Conservation (phyloP, 108 stramenopile species). For the Nannochloropsis salina region DNA sequence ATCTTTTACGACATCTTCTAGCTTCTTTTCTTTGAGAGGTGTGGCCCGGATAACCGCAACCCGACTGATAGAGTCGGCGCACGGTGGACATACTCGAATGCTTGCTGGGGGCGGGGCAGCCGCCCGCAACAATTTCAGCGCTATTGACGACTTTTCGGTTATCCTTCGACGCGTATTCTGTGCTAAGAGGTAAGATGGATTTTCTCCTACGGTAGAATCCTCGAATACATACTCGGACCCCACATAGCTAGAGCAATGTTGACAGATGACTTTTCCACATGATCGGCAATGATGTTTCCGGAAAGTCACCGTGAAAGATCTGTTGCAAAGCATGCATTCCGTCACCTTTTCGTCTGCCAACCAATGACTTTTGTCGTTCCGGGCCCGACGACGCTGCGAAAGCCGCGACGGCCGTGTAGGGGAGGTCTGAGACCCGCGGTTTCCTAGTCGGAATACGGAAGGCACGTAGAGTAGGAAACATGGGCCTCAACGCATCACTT, state of each 20-base stretch:
- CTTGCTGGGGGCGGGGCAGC: background rate
- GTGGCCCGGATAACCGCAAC: background rate
- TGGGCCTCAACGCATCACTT: too few relatives aligned
- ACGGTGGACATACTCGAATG: background rate
- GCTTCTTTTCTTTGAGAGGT: background rate
- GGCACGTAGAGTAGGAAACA: too few relatives aligned
- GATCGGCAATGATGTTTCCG: background rate
- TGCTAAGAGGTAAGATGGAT: background rate
- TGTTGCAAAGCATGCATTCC: background rate
- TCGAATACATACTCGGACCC: background rate
- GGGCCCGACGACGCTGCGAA: background rate
- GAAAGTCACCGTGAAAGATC: background rate
- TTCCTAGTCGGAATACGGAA: too few relatives aligned
- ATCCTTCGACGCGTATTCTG: too few relatives aligned
- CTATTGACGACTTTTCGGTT: too few relatives aligned
- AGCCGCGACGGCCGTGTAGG: background rate
- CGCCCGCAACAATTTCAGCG: background rate
- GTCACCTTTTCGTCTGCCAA: background rate
- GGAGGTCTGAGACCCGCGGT: too few relatives aligned
- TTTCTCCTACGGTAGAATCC: background rate
- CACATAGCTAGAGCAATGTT: background rate
- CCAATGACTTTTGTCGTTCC: background rate
- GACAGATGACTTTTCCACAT: conserved; percentile 3
- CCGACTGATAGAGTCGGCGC: background rate
- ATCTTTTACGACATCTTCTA: background rate